Percentiles rank a stretch among this genome's conserved stretches.
These are phyloP conservation scores for Murraya paniculata DNA, from an alignment of 345 rosid genomes.

Conservation along the genomic window DNA sequence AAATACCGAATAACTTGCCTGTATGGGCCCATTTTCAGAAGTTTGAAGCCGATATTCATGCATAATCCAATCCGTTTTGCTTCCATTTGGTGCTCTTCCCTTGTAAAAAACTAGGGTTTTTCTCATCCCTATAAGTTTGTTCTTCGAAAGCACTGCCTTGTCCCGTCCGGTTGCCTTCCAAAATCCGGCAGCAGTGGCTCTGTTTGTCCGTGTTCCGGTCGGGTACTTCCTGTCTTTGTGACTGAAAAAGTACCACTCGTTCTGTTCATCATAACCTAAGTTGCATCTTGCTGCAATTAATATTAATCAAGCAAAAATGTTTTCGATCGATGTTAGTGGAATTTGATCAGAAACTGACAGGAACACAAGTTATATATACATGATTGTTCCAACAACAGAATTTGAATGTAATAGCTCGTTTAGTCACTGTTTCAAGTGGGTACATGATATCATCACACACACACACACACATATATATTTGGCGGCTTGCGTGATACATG, in stretches of 20 bases:
- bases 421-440: too few species aligned
- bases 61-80: constrained; percentile 93
- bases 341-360: not conserved
- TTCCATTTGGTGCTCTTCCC: constrained; percentile 94
- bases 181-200: constrained; percentile 91
- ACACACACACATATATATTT: too few species aligned
- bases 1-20: constrained; percentile 36
- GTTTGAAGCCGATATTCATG: constrained; percentile 93
- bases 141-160: constrained; percentile 80
- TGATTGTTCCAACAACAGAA: not conserved
- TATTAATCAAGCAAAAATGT: not conserved
- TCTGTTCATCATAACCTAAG: constrained; percentile 77
- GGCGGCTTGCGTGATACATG: too few species aligned
- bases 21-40: constrained; percentile 62
- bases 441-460: too few species aligned
- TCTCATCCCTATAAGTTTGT: constrained; percentile 81
- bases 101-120: constrained; percentile 90
- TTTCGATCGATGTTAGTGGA: not conserved
- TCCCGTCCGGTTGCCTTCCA: constrained; percentile 99
- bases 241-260: constrained; percentile 96
- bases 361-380: too few species aligned
- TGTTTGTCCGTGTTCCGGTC: constrained; percentile 84
- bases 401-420: too few species aligned
- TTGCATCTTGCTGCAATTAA: constrained; percentile 62
- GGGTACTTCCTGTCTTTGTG: constrained; percentile 97